Evolutionary conservation across 306 rosid genomes (phyloP), one percentile per base, ranked within the genome.

Genomic region (Carpinus fangiana): DNA sequence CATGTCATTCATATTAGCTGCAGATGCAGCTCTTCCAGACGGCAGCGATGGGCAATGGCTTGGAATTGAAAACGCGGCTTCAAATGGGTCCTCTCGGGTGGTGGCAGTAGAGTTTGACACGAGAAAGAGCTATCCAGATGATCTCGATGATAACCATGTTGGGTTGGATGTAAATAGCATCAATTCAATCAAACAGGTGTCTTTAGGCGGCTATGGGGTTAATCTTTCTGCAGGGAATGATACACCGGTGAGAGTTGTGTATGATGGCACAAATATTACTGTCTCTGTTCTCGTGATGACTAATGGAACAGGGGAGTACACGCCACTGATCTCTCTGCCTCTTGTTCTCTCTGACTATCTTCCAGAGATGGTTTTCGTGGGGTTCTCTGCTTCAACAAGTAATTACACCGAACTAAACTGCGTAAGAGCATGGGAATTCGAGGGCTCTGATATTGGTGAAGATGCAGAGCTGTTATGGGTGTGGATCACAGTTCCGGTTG

Each of bases 51-150:
- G 86, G 18, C 5, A 81, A 45, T 87, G 90, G 90, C 82, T 87
- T 16, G 90, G 86, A 20, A 84, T 87, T 51, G 88, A 81, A 10
- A 90, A 86, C 74, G 75, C 87, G 51, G 53, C 52, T 0, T 79
- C 90, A 8, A 90, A 89, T 59, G 96, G 94, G 73, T 82, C 89
- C 20, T 48, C 83, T n/a, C 38, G 43, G 57, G 83, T 89, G 21
- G 76, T 91, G 10, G 98, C 94, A 1, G 86, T 93, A 2, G 98
- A 93, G 57, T 89, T 93, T 9, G 98, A 93, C 82, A 91, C 96
- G 4, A 80, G 80, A 26, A 81, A 86, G 61, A 93, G 84, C 74
- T 90, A 59, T 17, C 18, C 31, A 11, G 76, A 89, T 51, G 92
- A 90, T 48, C 62, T 87, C 2, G 90, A 93, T 28, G 68, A 70